Conservation (phyloP, 331 rosid species). For the Malus hybrid region DNA sequence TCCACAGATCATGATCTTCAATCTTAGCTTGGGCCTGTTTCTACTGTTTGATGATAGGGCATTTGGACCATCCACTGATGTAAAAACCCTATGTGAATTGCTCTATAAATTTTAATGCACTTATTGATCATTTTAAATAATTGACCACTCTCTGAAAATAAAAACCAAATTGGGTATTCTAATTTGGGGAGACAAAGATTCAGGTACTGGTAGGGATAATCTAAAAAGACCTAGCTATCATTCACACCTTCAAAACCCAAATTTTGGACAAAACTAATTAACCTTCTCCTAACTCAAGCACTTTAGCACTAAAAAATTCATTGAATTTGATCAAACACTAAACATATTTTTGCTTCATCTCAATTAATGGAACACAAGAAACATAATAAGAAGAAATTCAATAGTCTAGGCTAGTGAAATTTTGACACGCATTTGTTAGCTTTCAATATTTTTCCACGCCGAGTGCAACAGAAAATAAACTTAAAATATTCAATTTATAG, state of each 20-base stretch:
- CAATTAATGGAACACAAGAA: not conserved
- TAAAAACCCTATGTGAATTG: not conserved
- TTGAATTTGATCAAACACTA: not conserved
- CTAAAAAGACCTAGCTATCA: not conserved
- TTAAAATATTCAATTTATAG: too few relatives aligned
- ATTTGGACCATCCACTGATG: not conserved
- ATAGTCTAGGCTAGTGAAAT: not conserved
- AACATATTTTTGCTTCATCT: not conserved
- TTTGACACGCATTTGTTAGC: not conserved
- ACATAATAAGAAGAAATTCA: not conserved
- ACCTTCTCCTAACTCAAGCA: not conserved
- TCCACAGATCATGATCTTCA: constrained; percentile 21
- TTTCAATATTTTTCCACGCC: too few relatives aligned
- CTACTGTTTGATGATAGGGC: constrained; percentile 7
- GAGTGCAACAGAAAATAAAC: not conserved
- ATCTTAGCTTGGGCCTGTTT: constrained; percentile 11
- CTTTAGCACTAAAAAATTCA: not conserved
- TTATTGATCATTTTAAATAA: constrained; percentile 2
- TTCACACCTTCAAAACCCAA: not conserved
- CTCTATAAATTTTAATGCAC: not conserved
- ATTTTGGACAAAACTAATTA: not conserved
- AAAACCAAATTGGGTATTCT: not conserved
- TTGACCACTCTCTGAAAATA: constrained; percentile 2
- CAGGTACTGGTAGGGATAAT: constrained; percentile 25
- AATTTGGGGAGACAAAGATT: constrained; percentile 31